Base-by-base conservation (phyloP, 176 grass and related monocot species). In the Otatea glauca region DNA sequence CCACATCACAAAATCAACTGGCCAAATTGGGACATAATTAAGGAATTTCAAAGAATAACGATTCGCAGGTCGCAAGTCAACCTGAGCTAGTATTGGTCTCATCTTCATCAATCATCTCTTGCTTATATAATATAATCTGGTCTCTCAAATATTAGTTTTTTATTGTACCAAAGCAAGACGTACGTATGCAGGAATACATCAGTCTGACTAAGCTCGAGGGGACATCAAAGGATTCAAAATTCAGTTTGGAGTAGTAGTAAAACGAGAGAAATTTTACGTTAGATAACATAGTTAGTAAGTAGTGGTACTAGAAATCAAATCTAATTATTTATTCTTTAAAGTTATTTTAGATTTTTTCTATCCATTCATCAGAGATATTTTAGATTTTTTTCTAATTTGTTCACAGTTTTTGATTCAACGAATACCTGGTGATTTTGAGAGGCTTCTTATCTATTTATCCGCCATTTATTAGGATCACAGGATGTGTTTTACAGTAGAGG, bases 1-100 rank as follows among this genome's bases (percentile, higher is more conserved):
- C 23, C 18, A 13, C 68, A 21, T 63, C 41, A 44, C 37, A 72
- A 55, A 53, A 62, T 72, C 58, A 73, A 80, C 17, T 54, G 17
- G 76, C 21, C 68, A 65, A 79, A 54, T 72, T 63, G 67, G 23
- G 29, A 53, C 29, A 51, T 21, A n/a, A 41, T 10, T 15, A 72
- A 70, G 10, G 23, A 20, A 50, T 60, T 39, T 49, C 5, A 41
- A 60, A 50, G 21, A 72, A 41, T 63, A 54, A 42, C 55, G 32
- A 5, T 39, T 37, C 63, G 18, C 11, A 47, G 47, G 41, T 49
- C 59, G 29, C 20, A 85, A 70, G 74, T 78, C 83, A 85, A 77
- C 27, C 27, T 38, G 50, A 60, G 53, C 45, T 41, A 24, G 20
- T 11, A 63, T 27, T 14, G 10, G 45, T 35, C 0, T 43, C 3